Percentiles rank a stretch among this genome's conserved stretches.
Evolutionary conservation across 768 basidiomycete genomes (phyloP).

Genomic region (Calocybe gangraenosa): DNA sequence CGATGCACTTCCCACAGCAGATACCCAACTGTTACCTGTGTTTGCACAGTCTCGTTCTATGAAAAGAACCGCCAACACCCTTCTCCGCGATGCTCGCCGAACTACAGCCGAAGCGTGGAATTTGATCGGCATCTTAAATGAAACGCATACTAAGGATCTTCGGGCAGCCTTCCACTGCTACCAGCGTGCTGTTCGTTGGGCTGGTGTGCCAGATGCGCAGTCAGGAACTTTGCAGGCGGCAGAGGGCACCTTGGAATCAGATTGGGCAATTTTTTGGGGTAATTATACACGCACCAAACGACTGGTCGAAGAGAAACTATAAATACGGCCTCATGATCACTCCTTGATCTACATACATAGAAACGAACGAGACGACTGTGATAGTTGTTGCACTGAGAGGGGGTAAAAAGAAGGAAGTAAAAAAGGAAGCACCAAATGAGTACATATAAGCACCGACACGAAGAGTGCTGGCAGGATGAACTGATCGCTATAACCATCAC

Average conservation of each 20-base stretch:
- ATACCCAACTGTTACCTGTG: constrained; percentile 32
- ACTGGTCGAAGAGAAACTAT: constrained; percentile 1
- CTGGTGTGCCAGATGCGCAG: constrained; percentile 38
- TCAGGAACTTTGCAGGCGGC: constrained; percentile 36
- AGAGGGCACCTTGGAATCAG: constrained; percentile 51
- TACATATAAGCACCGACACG: too few species aligned
- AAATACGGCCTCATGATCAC: too few species aligned
- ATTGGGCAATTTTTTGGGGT: constrained; percentile 58
- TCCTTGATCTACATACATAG: too few species aligned
- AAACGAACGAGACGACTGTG: too few species aligned
- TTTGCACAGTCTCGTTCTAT: constrained; percentile 48
- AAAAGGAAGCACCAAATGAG: too few species aligned
- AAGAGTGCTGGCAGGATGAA: too few species aligned
- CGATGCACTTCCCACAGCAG: constrained; percentile 16
- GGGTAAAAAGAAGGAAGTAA: too few species aligned
- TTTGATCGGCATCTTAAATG: constrained; percentile 63
- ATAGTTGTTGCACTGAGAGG: too few species aligned
- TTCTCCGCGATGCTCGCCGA: constrained; percentile 67
- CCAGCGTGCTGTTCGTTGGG: constrained; percentile 67
- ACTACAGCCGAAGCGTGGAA: constrained; percentile 76
- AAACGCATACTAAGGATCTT: constrained; percentile 34
- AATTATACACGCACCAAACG: constrained; percentile 54
- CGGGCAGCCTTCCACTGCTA: constrained; percentile 55
- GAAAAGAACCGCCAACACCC: constrained; percentile 46
- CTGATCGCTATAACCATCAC: too few species aligned